Percentiles rank a stretch among this genome's conserved stretches.
phyloP scores from a whole-genome alignment of 106 monocot genomes.

The Gastrodia elata region DNA sequence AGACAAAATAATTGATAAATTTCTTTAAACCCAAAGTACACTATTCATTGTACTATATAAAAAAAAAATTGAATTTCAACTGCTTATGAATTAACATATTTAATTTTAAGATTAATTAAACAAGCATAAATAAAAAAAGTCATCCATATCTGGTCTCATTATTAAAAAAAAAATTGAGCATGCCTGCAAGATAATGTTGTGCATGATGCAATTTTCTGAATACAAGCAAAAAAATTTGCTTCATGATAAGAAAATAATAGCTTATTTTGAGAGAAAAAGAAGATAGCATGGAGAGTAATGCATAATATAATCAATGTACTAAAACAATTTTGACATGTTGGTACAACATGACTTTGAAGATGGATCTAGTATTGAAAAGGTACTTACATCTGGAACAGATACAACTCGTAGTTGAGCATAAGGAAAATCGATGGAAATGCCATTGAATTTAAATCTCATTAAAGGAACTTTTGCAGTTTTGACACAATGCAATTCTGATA shows the following conservation, averaged over 20 bases:
- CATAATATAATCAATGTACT: neutral
- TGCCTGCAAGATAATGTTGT: neutral
- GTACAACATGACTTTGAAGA: neutral
- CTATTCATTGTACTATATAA: neutral
- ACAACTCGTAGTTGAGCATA: slow-evolving; percentile 22
- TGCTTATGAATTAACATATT: neutral
- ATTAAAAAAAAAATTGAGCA: neutral
- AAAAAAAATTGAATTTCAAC: neutral
- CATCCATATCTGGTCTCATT: neutral
- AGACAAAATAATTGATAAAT: neutral
- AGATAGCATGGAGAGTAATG: neutral
- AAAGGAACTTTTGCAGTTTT: slow-evolving; percentile 37
- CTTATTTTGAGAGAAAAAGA: neutral
- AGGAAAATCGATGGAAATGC: slow-evolving; percentile 35
- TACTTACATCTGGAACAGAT: slow-evolving; percentile 31
- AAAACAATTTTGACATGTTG: neutral
- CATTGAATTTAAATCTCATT: slow-evolving; percentile 43
- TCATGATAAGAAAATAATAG: slow-evolving; percentile 1
- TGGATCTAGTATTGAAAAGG: neutral
- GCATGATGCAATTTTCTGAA: neutral
- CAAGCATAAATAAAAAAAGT: neutral
- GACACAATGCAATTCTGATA: slow-evolving; percentile 26
- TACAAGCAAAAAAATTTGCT: neutral
- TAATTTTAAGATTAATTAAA: neutral
- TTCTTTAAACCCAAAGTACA: neutral